phyloP scores from a whole-genome alignment of 176 grass and related monocot species.

The Bromus sterilis region DNA sequence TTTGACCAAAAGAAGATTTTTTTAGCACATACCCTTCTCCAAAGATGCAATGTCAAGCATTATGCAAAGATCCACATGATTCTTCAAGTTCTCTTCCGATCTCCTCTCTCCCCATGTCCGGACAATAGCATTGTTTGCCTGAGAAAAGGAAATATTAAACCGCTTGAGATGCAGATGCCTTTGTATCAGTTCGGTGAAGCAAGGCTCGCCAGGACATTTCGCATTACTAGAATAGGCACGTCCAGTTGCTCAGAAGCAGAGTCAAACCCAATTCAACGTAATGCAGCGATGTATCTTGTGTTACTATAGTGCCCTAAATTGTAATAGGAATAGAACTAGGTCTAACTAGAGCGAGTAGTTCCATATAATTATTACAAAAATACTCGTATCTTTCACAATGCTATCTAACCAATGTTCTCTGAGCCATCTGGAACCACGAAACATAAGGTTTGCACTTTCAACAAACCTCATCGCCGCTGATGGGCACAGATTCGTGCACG shows the following conservation, averaged over 20 bases:
- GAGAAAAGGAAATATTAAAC: conserved; percentile 4
- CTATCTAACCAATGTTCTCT: background rate
- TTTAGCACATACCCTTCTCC: conserved; percentile 61
- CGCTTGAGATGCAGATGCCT: background rate
- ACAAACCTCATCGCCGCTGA: conserved; percentile 58
- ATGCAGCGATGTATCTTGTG: background rate
- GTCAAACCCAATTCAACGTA: background rate
- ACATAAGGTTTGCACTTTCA: background rate
- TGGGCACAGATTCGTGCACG: conserved; percentile 66
- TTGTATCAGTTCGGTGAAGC: background rate
- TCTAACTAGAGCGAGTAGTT: background rate
- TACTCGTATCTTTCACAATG: background rate
- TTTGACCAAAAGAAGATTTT: background rate
- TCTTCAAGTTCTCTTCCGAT: conserved; percentile 66
- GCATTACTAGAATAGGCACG: background rate
- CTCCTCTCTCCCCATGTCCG: conserved; percentile 69
- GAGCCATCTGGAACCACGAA: background rate
- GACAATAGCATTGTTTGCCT: conserved; percentile 74
- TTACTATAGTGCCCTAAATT: background rate
- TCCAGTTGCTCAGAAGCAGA: background rate
- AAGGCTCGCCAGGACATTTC: background rate
- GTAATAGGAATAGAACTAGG: background rate
- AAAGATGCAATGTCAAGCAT: conserved; percentile 70
- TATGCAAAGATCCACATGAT: conserved; percentile 80
- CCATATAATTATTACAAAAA: background rate